phyloP scores from a whole-genome alignment of 352 stramenopile species.

The Phytophthora palmivora region DNA sequence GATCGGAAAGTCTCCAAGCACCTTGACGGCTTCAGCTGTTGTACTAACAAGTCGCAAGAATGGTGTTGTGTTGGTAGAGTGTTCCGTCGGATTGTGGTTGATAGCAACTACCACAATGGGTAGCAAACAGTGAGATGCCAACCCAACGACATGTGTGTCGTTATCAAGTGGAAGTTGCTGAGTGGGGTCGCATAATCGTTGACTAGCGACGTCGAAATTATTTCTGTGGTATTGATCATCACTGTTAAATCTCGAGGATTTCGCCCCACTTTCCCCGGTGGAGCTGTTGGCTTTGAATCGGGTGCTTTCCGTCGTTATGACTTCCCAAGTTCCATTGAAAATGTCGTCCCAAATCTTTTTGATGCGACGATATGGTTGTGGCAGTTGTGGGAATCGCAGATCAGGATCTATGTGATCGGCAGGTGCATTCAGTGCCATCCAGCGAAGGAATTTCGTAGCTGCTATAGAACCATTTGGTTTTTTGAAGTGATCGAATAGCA shows the following conservation, averaged over 20 bases:
- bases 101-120: conserved; percentile 20
- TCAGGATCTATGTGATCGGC: conserved; percentile 72
- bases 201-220: conserved; percentile 58
- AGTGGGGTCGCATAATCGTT: conserved; percentile 44
- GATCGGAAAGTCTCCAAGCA: conserved; percentile 13
- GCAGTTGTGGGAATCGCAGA: conserved; percentile 58
- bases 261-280: not conserved
- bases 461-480: conserved; percentile 47
- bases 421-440: conserved; percentile 58
- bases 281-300: conserved; percentile 48
- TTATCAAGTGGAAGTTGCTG: conserved; percentile 16
- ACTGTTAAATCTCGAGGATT: conserved; percentile 7
- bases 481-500: conserved; percentile 56
- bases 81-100: not conserved
- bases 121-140: conserved; percentile 28
- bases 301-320: conserved; percentile 50
- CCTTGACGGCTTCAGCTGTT: not conserved
- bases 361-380: conserved; percentile 75
- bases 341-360: conserved; percentile 78
- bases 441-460: conserved; percentile 55
- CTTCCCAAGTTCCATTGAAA: conserved; percentile 60
- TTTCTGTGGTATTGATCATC: conserved; percentile 23
- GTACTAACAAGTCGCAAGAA: conserved; percentile 8
- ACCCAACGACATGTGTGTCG: conserved; percentile 3
- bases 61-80: not conserved